Percentiles rank a stretch among this genome's conserved stretches.
Conservation (phyloP, 345 rosid genomes). For the Hevea brasiliensis region DNA sequence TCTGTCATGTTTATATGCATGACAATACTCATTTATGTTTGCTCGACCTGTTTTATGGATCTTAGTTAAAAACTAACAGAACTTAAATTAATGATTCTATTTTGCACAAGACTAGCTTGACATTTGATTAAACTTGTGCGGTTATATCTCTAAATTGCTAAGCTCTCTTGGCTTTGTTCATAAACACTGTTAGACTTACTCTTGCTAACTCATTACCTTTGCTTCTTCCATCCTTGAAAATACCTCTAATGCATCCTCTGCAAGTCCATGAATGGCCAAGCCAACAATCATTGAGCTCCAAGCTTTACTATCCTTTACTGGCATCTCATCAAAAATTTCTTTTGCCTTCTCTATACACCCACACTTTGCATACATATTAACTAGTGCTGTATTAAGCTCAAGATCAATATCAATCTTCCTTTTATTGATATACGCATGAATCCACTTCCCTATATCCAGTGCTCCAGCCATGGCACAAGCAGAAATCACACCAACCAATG, state of each 20-base stretch:
- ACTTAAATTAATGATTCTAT: no score
- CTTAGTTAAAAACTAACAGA: neutral
- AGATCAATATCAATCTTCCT: conserved; percentile 15
- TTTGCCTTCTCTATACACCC: conserved; percentile 22
- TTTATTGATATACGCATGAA: conserved; percentile 16
- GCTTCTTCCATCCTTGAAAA: conserved; percentile 20
- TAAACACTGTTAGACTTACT: neutral
- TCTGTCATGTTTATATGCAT: neutral
- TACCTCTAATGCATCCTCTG: conserved; percentile 18
- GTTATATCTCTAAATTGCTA: neutral
- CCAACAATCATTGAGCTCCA: conserved; percentile 26
- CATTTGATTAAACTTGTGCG: neutral
- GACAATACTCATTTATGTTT: neutral
- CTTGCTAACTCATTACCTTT: conserved; percentile 9
- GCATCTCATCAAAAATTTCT: conserved; percentile 23
- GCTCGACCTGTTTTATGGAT: neutral
- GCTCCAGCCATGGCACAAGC: conserved; percentile 25
- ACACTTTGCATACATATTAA: conserved; percentile 27
- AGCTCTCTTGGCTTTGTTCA: neutral
- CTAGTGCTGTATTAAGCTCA: conserved; percentile 20
- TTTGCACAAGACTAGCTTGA: neutral
- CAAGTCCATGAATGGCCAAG: conserved; percentile 21
- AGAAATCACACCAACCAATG: conserved; percentile 19
- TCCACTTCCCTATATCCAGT: conserved; percentile 25
- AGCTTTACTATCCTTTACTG: conserved; percentile 20